Conservation (phyloP, 2,329 filamentous ascomycete genomes). For the Sclerotinia borealis region DNA sequence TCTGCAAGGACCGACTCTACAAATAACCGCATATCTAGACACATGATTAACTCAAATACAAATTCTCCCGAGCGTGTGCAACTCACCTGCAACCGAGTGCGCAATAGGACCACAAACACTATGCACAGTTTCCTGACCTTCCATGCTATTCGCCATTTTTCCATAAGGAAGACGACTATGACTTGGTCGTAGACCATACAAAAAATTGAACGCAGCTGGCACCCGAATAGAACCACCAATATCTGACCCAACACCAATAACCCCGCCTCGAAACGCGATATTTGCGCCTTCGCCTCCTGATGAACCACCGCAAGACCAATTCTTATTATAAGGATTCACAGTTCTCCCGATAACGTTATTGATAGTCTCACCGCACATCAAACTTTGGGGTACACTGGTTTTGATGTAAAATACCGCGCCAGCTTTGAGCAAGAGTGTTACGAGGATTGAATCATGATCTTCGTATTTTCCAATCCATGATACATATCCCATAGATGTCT, state of each 20-base stretch:
- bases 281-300: conserved; percentile 34
- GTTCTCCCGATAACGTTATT: conserved; percentile 41
- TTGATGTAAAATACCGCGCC: conserved; percentile 39
- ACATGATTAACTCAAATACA: conserved; percentile 20
- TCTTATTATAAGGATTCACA: conserved; percentile 29
- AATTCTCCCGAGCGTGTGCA: conserved; percentile 20
- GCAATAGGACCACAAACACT: conserved; percentile 31
- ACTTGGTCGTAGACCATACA: conserved; percentile 35
- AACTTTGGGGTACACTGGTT: conserved; percentile 36
- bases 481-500: conserved; percentile 57
- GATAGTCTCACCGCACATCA: conserved; percentile 37
- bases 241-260: conserved; percentile 32
- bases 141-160: conserved; percentile 31
- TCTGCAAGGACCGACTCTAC: conserved; percentile 32
- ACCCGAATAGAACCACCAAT: conserved; percentile 33
- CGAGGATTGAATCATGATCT: conserved; percentile 40
- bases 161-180: conserved; percentile 31
- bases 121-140: conserved; percentile 38
- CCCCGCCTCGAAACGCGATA: conserved; percentile 29
- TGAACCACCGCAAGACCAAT: conserved; percentile 27
- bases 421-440: conserved; percentile 34
- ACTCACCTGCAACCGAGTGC: conserved; percentile 36
- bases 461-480: conserved; percentile 36
- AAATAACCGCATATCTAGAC: conserved; percentile 32
- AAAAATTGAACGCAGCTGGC: conserved; percentile 34